Percentiles rank a stretch among this genome's conserved stretches.
phyloP scores from a whole-genome alignment of 805 yeast species.

The Spathaspora gorwiae region DNA sequence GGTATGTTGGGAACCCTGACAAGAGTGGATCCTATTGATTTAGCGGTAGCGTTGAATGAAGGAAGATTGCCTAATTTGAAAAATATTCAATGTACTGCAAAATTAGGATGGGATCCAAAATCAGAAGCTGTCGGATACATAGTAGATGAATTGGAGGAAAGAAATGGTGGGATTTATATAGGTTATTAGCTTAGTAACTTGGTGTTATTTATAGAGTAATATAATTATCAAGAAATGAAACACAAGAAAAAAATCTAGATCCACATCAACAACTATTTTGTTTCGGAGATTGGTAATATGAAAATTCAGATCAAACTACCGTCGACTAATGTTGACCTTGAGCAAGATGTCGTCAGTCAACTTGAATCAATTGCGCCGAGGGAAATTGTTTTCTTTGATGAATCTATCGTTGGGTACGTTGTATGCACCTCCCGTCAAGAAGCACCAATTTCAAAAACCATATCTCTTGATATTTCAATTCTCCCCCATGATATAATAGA shows the following conservation, averaged over 20 bases:
- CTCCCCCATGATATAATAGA: slow-evolving; percentile 15
- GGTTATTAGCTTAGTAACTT: slow-evolving; percentile 21
- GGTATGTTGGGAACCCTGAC: slow-evolving; percentile 82
- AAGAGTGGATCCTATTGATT: slow-evolving; percentile 82
- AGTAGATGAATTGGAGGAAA: slow-evolving; percentile 64
- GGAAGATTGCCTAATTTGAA: slow-evolving; percentile 66
- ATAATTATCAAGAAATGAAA: not conserved
- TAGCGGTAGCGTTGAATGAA: slow-evolving; percentile 79
- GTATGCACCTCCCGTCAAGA: slow-evolving; percentile 9
- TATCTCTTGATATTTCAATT: slow-evolving; percentile 17
- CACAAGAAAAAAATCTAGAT: not conserved
- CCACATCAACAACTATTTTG: not conserved
- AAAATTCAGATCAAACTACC: slow-evolving; percentile 6
- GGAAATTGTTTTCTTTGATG: slow-evolving; percentile 23
- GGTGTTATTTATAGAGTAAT: not conserved
- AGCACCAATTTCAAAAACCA: slow-evolving; percentile 3
- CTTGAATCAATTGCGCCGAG: not conserved
- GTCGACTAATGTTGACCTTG: slow-evolving; percentile 2
- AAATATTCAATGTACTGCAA: slow-evolving; percentile 62
- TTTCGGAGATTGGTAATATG: slow-evolving; percentile 1
- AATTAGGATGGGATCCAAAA: slow-evolving; percentile 78
- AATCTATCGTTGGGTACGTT: slow-evolving; percentile 24
- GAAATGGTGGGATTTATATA: slow-evolving; percentile 71
- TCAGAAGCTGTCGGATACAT: slow-evolving; percentile 42
- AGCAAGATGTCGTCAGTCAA: slow-evolving; percentile 1